These are phyloP conservation scores for Trametes coccinea DNA, from an alignment of 768 basidiomycete genomes.

Conservation along the genomic window DNA sequence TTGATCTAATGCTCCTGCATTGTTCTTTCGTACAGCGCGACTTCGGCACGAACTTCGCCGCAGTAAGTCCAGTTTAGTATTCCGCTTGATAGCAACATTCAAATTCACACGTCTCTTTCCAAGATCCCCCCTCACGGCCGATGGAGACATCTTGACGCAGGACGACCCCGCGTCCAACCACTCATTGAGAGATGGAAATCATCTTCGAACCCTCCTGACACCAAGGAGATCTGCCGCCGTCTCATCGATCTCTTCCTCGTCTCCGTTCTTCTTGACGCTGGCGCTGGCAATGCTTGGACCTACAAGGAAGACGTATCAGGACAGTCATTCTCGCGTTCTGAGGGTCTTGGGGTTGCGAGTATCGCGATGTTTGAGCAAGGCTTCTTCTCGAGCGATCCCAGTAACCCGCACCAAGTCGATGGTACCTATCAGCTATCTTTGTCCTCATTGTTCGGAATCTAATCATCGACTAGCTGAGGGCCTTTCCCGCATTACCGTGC, in stretches of 20 bases:
- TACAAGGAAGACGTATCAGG: conserved; percentile 65
- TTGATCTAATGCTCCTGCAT: not conserved
- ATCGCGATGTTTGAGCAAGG: conserved; percentile 87
- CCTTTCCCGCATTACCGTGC: conserved; percentile 60
- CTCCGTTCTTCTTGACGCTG: conserved; percentile 92
- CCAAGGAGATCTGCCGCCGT: conserved; percentile 64
- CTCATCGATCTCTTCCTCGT: conserved; percentile 88
- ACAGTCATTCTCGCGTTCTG: conserved; percentile 61
- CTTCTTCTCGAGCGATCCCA: conserved; percentile 68
- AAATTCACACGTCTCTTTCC: not conserved
- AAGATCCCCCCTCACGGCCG: conserved; percentile 88
- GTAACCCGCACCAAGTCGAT: conserved; percentile 74
- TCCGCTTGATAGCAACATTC: not conserved
- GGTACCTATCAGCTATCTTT: conserved; percentile 47
- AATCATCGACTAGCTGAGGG: conserved; percentile 55
- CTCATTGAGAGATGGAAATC: conserved; percentile 59
- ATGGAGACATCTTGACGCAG: conserved; percentile 86
- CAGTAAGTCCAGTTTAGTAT: conserved; percentile 42
- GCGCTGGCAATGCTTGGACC: conserved; percentile 82
- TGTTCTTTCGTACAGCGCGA: conserved; percentile 57
- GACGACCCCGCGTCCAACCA: conserved; percentile 60
- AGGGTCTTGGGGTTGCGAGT: conserved; percentile 88
- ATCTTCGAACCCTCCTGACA: conserved; percentile 42
- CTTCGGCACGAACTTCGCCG: conserved; percentile 67
- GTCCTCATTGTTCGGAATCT: not conserved